Evolutionary conservation across 148 eudicot genomes (phyloP), one percentile per base, ranked within the genome.

Genomic region (Pharnaceum exiguum): DNA sequence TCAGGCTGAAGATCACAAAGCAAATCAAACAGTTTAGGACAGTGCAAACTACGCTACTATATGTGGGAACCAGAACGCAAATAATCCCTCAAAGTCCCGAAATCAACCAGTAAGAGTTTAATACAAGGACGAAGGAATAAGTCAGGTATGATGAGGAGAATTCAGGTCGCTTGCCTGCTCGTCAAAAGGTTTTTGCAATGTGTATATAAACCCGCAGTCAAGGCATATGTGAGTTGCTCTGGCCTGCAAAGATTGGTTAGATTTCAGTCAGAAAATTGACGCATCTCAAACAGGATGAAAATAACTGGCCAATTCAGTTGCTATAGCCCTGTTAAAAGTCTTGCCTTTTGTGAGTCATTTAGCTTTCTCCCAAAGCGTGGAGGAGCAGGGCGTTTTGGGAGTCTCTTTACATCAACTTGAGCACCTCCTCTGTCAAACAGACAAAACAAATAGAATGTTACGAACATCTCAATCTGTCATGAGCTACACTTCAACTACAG

Each of bases 191-290:
- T 93, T 88, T 7, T 38, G 59, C 31, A 93, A 57, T 26, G 84
- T 81, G 83, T 93, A 89, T 28, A 93, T 81, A 81, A 59, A 93
- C 51, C 96, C 96, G 69, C 98, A 93, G 49, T 93, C 99, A 18
- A 89, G 81, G 79, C 99, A 93, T 51, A 89, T 82, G 77, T 89
- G 99, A 29, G 96, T 85, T 32, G 99, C 96, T 63, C 84, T 78
- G 26, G 90, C 89, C 97, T 90, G 78, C 55, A 74, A 67, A 46
- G 46, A 21, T 18, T 15, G 35, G 48, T 4, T 7, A 36, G n/a
- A 53, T 10, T 23, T 30, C 19, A 50, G 42, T 47, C 5, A 62
- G 19, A 12, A 21, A 39, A 51, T n/a, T n/a, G n/a, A 15, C 43
- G 42, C 4, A 46, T 35, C 28, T 23, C 23, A 46, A 30, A 23